Base-by-base conservation (phyloP, 106 monocot genomes). In the Xerophyta viscosa region DNA sequence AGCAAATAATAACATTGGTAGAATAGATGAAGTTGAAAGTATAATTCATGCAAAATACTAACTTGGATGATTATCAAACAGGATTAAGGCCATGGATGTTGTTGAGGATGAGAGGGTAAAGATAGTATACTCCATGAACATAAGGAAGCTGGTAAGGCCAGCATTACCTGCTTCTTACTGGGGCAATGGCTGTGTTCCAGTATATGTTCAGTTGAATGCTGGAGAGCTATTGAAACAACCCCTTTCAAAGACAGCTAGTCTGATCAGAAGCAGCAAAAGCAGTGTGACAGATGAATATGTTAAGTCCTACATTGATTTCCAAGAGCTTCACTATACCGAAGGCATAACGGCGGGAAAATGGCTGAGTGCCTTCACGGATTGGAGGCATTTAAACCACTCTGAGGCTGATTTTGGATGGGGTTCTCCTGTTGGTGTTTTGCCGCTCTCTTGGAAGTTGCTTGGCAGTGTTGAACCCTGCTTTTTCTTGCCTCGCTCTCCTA, bases 111-210 rank as follows among this genome's bases (percentile, higher is more conserved):
- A 71, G 52, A 49, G 44, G 22, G 79, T 79, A 18, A 85, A 79
- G 50, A 61, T 85, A 43, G 75, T 61, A 18, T 85, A 79, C 65
- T 79, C 84, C 20, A 85, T 85, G 84, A 79, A 68, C 60, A 68
- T 84, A 42, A 62, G 60, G 44, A 85, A 65, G 52, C 14, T 76
- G 19, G 12, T 72, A 23, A 45, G 56, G 2, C 75, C 79, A 8
- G 13, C 47, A 6, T 61, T 85, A 6, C 79, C 84, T 0, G 21
- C 25, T 0, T 68, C 71, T 0, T 85, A 85, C 52, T 85, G 84
- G 79, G 84, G 84, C 67, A 75, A 85, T 30, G 47, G 63, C 1
- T 79, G 79, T 23, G 72, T 85, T 10, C 84, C 79, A 0, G 84
- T 79, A 6, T 85, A 79, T 41, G 71, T 78, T 9, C 27, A 29